These are phyloP conservation scores for Echium plantagineum DNA, from an alignment of 257 asterid genomes.

Conservation along the genomic window DNA sequence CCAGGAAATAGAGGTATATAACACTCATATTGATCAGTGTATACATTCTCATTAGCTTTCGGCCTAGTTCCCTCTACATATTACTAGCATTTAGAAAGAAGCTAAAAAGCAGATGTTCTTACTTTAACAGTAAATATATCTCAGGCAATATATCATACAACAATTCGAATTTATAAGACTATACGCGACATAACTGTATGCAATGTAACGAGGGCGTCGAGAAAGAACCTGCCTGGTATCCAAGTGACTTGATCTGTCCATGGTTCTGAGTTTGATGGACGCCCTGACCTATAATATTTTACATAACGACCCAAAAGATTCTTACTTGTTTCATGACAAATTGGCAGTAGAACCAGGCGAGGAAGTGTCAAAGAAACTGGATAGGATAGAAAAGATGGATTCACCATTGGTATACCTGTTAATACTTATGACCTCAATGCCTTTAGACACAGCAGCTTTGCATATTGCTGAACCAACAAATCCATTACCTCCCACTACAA, in stretches of 20 bases:
- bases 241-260: constrained; percentile 97
- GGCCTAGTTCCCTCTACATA: too few relatives aligned
- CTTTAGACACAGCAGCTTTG: constrained; percentile 96
- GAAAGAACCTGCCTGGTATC: constrained; percentile 66
- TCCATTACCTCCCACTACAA: constrained; percentile 94
- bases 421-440: constrained; percentile 88
- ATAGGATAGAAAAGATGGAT: constrained; percentile 4
- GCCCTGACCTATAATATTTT: constrained; percentile 54
- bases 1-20: background rate
- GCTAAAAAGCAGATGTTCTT: too few relatives aligned
- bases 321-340: background rate
- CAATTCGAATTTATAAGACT: background rate
- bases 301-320: constrained; percentile 2
- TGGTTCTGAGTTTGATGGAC: constrained; percentile 57
- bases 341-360: constrained; percentile 2
- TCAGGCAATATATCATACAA: background rate
- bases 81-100: too few relatives aligned
- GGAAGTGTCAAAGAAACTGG: constrained; percentile 15
- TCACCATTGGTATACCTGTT: constrained; percentile 55
- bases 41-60: background rate
- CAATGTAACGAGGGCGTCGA: constrained; percentile 3
- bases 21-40: background rate
- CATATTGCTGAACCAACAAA: constrained; percentile 97
- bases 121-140: background rate
- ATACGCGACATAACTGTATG: background rate